Evolutionary conservation across 2,329 filamentous ascomycete genomes (phyloP).

Genomic region (Pseudogymnoascus sp.): DNA sequence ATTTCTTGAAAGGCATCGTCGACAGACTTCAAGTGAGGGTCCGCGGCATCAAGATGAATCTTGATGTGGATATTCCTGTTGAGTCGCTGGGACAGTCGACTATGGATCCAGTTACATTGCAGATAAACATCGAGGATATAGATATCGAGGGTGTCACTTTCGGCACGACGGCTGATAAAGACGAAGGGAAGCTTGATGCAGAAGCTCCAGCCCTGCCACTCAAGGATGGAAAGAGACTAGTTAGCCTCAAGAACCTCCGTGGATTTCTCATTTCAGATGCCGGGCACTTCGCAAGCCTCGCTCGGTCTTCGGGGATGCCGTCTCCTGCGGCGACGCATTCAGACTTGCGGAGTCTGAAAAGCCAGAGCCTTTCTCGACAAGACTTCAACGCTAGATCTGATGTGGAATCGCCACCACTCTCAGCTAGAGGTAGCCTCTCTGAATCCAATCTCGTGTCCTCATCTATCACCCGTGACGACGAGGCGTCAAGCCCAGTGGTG

Average conservation of each 20-base stretch:
- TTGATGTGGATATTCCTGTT: conserved; percentile 51
- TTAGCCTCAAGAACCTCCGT: conserved; percentile 54
- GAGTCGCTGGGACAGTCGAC: conserved; percentile 30
- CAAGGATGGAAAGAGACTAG: conserved; percentile 56
- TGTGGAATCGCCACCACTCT: background rate
- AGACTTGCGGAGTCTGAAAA: conserved; percentile 15
- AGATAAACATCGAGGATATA: conserved; percentile 55
- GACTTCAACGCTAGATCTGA: background rate
- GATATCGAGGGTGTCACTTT: conserved; percentile 58
- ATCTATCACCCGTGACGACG: background rate
- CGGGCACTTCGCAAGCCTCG: conserved; percentile 53
- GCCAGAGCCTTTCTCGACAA: background rate
- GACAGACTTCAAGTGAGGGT: conserved; percentile 63
- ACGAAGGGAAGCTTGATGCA: background rate
- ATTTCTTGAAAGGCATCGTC: conserved; percentile 64
- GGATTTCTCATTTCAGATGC: conserved; percentile 60
- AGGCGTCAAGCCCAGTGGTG: background rate
- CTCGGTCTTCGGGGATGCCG: conserved; percentile 47
- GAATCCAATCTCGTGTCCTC: background rate
- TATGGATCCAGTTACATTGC: conserved; percentile 52
- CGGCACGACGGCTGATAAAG: conserved; percentile 25
- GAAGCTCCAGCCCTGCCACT: conserved; percentile 25
- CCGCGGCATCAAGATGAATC: conserved; percentile 54
- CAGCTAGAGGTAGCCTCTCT: background rate
- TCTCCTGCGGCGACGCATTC: conserved; percentile 48